Evolutionary conservation across 2,329 filamentous ascomycete genomes (phyloP), one percentile per base, ranked within the genome.

Genomic region (Trichoderma lentiforme): DNA sequence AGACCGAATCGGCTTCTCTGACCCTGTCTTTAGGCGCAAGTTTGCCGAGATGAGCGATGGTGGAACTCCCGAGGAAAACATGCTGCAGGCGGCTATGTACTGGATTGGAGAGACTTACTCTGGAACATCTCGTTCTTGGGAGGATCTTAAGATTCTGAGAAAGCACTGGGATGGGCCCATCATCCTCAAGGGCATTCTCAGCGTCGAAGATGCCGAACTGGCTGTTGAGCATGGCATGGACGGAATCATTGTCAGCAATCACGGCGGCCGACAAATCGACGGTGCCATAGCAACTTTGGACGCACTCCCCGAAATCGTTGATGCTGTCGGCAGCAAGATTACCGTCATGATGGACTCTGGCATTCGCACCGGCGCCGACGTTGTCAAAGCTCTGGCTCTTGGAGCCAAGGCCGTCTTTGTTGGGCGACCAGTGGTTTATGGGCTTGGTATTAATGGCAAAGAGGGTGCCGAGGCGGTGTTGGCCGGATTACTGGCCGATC

Each of bases 1-100:
- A 3, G 86, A 88, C 65, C 83, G 86, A 58, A 84, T 90, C 3
- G 91, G 90, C 2, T 90, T 93, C 74, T 85, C 85, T 1, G 91
- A 94, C 76, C 90, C 91, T 0, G 89, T 90, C 0, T 93, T 92
- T 78, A 34, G 78, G 68, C n/a, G 74, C 72, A 74, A 76, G 56
- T 74, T 77, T 69, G 74, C 76, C 3, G 70, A 76, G 66, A 81
- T 82, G 61, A 80, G 79, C n/a, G 84, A 82, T 39, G 85, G 84
- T 0, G 81, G 80, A 2, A 79, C 79, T n/a, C 80, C 82, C 53
- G 85, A 88, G 77, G 83, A 87, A 8, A 85, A 86, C 70, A 77
- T 84, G 9, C 57, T 84, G 0, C 78, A 82, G n/a, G 89, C 89
- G 2, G 85, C 85, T 4, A 77, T 80, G 15, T 83, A 84, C 64